phyloP scores from a whole-genome alignment of 352 stramenopile species.

The Phytopythium montanum region DNA sequence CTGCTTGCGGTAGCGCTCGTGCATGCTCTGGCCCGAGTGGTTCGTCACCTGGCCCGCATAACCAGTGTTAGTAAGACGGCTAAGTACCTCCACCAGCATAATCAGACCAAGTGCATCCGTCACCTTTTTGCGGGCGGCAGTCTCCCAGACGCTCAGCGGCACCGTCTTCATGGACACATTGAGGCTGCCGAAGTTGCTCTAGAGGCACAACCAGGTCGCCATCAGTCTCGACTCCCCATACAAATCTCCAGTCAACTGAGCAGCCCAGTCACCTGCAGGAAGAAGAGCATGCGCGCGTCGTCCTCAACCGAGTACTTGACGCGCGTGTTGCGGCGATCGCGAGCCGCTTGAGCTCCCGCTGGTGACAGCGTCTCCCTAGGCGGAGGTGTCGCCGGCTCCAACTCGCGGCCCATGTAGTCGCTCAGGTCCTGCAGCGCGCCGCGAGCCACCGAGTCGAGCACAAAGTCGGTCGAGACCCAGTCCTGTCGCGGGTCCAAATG shows the following conservation, averaged over 20 bases:
- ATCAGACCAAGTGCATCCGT: neutral
- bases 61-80: too few relatives aligned
- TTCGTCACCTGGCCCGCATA: conserved; percentile 22
- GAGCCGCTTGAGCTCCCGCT: neutral
- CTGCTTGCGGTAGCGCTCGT: conserved; percentile 46
- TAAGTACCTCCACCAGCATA: neutral
- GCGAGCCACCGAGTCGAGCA: conserved; percentile 41
- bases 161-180: conserved; percentile 16
- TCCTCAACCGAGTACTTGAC: conserved; percentile 36
- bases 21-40: conserved; percentile 44
- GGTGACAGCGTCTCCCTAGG: neutral
- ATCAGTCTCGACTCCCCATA: neutral
- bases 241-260: neutral
- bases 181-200: neutral
- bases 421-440: conserved; percentile 22
- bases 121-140: conserved; percentile 10
- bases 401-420: conserved; percentile 30
- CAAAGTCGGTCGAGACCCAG: conserved; percentile 44
- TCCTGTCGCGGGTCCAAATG: conserved; percentile 19
- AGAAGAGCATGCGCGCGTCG: conserved; percentile 47
- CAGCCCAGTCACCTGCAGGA: conserved; percentile 18
- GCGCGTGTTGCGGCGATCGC: conserved; percentile 3
- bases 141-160: conserved; percentile 14
- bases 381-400: conserved; percentile 5
- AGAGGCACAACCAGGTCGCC: neutral